Conservation (phyloP, 2,329 filamentous ascomycete species). For the Sporothrix schenckii region DNA sequence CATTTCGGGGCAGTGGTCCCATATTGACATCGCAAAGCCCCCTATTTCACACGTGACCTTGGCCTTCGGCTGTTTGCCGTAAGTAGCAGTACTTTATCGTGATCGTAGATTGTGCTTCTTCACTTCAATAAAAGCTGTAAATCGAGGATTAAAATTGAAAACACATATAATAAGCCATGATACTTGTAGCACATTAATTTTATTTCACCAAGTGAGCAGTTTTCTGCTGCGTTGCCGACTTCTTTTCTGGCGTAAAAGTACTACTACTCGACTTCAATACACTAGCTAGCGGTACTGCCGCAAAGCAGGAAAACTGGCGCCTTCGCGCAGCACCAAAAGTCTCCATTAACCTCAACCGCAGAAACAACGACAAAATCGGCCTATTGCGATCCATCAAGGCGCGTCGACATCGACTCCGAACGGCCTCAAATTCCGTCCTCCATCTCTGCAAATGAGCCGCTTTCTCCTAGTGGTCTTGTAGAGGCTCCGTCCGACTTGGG, state of each 20-base stretch:
- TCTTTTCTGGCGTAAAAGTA: not conserved
- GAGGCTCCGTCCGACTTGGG: constrained; percentile 50
- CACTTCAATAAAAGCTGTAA: not conserved
- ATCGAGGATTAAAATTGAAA: not conserved
- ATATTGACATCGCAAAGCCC: not conserved
- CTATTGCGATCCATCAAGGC: constrained; percentile 56
- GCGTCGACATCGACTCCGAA: constrained; percentile 49
- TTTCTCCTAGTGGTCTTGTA: constrained; percentile 56
- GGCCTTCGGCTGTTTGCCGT: not conserved
- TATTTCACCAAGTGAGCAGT: not conserved
- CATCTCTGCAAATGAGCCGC: constrained; percentile 59
- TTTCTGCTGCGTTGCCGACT: not conserved
- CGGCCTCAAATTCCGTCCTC: constrained; percentile 45
- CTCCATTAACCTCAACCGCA: constrained; percentile 37
- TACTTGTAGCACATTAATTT: too few relatives aligned
- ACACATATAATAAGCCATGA: not conserved
- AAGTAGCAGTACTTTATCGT: constrained; percentile 11
- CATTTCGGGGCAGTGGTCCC: not conserved
- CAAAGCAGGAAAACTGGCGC: constrained; percentile 34
- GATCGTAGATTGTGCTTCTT: not conserved
- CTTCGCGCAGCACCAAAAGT: constrained; percentile 32
- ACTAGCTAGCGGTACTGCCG: constrained; percentile 23
- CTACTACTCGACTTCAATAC: constrained; percentile 1
- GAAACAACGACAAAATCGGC: constrained; percentile 47
- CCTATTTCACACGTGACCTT: constrained; percentile 13